Conservation (phyloP, 495 filamentous ascomycete species). For the Mycothermus thermophilus region DNA sequence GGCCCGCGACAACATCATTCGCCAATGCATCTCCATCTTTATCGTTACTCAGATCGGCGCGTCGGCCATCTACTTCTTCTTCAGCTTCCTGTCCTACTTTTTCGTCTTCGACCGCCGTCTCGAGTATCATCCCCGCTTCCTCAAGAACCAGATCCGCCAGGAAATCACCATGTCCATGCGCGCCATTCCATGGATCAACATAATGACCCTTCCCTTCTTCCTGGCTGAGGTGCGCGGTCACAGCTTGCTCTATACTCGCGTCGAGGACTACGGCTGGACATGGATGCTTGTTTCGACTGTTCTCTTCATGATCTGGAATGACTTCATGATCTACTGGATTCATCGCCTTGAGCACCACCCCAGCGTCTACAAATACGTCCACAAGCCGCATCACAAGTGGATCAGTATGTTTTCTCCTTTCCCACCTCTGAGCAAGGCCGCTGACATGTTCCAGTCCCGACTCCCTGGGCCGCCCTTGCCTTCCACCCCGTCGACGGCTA, state of each 20-base stretch:
- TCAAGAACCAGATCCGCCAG: constrained; percentile 13
- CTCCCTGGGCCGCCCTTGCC: constrained; percentile 12
- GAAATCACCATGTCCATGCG: constrained; percentile 11
- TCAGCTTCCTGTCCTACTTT: constrained; percentile 13
- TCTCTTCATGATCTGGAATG: constrained; percentile 15
- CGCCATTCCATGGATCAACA: constrained; percentile 13
- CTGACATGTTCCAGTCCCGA: constrained; percentile 9
- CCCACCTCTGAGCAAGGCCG: not conserved
- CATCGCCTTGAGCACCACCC: constrained; percentile 15
- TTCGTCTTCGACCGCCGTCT: constrained; percentile 13
- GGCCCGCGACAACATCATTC: constrained; percentile 12
- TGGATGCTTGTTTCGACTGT: constrained; percentile 9
- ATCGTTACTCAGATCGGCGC: constrained; percentile 13
- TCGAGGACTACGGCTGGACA: constrained; percentile 9
- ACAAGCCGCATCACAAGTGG: constrained; percentile 16
- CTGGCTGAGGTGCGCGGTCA: constrained; percentile 14
- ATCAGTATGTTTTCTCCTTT: constrained; percentile 5
- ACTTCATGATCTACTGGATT: constrained; percentile 14
- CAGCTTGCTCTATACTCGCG: constrained; percentile 9
- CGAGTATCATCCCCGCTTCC: constrained; percentile 13
- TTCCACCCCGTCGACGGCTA: constrained; percentile 15
- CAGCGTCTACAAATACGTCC: constrained; percentile 13
- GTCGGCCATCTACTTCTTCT: constrained; percentile 9
- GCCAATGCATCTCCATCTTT: constrained; percentile 10
- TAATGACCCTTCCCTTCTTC: constrained; percentile 11